Base-by-base conservation (phyloP, 768 basidiomycete genomes). In the Mycena polygramma region DNA sequence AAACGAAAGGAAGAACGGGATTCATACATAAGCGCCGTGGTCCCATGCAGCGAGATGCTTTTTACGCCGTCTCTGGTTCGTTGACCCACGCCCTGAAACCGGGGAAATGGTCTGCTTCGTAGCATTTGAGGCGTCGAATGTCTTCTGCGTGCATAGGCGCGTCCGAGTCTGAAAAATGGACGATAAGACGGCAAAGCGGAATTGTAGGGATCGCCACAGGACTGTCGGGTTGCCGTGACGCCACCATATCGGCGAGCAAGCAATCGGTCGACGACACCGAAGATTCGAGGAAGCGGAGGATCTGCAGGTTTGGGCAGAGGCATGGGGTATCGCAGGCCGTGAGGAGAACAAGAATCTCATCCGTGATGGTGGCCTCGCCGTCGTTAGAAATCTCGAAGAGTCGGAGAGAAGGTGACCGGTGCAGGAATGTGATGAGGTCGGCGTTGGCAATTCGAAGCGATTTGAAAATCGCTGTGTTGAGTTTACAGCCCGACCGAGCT, bases 211-310 rank as follows among this genome's bases (percentile, higher is more conserved):
- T 0, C n/a, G 37, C 36, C 26, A 2, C 8, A 15, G 15, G 20
- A 8, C 36, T 22, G 4, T 30, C 22, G 14, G 49, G 20, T 22
- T 45, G 58, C 20, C 69, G 59, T 22, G 69, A 65, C 0, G 58
- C 69, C 35, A 70, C 64, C 69, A 70, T 70, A 19, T 65, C 69
- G 14, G 69, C 63, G 7, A 70, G 59, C 20, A 62, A 14, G n/a
- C 63, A 59, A 48, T 70, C 69, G 7, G 24, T 13, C 6, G 69
- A 61, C 35, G 59, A 70, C 35, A 70, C 17, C n/a, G 64, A 61
- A 17, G 58, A 66, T 22, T 61, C 63, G 53, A 70, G 69, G 46
- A 70, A 65, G 30, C 64, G 58, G 37, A 70, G 57, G 26, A 70
- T 70, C 4, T 48, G 59, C n/a, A 70, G 53, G 39, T 66, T 46